These are phyloP conservation scores for Fusarium pseudoanthophilum DNA, from an alignment of 2,329 filamentous ascomycete genomes.

Conservation along the genomic window DNA sequence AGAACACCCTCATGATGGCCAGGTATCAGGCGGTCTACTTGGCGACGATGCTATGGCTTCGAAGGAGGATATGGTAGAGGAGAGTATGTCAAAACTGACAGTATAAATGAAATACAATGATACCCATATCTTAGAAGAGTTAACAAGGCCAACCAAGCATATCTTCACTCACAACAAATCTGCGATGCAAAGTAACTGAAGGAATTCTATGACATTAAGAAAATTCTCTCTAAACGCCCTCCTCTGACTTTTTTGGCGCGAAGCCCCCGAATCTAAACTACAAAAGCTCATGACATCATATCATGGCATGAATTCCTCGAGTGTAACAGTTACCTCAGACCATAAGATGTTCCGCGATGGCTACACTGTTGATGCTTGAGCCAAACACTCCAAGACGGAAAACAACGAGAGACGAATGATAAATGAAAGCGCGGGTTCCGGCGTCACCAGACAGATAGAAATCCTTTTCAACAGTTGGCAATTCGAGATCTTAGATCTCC, in stretches of 20 bases:
- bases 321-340: slow-evolving; percentile 50
- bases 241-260: slow-evolving; percentile 39
- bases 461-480: background rate
- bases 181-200: background rate
- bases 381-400: slow-evolving; percentile 34
- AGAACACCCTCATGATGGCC: slow-evolving; percentile 33
- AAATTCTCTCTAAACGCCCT: slow-evolving; percentile 40
- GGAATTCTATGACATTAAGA: slow-evolving; percentile 38
- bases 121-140: slow-evolving; percentile 21
- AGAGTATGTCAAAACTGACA: slow-evolving; percentile 46
- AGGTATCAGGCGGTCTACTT: slow-evolving; percentile 34
- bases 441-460: background rate
- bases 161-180: background rate
- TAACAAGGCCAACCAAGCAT: background rate
- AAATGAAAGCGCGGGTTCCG: slow-evolving; percentile 8
- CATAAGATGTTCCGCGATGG: slow-evolving; percentile 52
- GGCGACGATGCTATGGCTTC: slow-evolving; percentile 32
- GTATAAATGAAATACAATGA: slow-evolving; percentile 41
- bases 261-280: slow-evolving; percentile 53
- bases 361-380: slow-evolving; percentile 41
- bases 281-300: slow-evolving; percentile 52
- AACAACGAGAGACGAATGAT: slow-evolving; percentile 19
- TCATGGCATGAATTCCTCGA: slow-evolving; percentile 46
- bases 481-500: slow-evolving; percentile 30
- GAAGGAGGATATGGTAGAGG: slow-evolving; percentile 35